A percentile compares a stretch with the other conserved stretches of the same genome.
These are phyloP conservation scores for Tricholoma sp. DNA, from an alignment of 768 basidiomycete species.

Conservation along the genomic window DNA sequence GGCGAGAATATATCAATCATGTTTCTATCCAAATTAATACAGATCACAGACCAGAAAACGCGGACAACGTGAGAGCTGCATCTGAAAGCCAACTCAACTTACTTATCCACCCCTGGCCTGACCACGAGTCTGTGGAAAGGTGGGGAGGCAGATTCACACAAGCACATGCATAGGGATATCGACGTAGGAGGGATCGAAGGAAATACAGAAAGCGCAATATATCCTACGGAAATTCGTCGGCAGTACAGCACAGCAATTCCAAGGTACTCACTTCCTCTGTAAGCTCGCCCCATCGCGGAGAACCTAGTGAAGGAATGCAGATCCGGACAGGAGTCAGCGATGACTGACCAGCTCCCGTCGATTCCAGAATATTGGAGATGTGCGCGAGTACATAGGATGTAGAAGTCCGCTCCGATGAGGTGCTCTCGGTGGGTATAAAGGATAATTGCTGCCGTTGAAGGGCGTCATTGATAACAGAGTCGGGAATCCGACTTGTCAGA, in stretches of 20 bases:
- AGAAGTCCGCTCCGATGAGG: conserved; percentile 6
- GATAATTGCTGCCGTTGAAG: conserved; percentile 33
- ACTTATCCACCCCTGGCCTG: conserved; percentile 65
- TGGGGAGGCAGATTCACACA: conserved; percentile 64
- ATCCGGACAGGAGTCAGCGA: conserved; percentile 42
- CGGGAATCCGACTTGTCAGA: conserved; percentile 58
- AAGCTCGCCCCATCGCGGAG: conserved; percentile 66
- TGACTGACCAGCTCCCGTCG: conserved; percentile 14
- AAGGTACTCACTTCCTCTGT: conserved; percentile 41
- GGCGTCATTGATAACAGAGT: conserved; percentile 41
- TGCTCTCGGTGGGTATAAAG: conserved; percentile 9
- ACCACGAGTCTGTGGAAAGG: conserved; percentile 53
- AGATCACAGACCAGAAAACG: conserved; percentile 61
- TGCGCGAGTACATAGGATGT: conserved; percentile 19
- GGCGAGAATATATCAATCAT: neutral
- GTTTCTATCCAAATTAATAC: neutral
- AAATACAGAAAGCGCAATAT: conserved; percentile 68
- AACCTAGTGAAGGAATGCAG: conserved; percentile 59
- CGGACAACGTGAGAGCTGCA: conserved; percentile 63
- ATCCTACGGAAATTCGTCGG: conserved; percentile 36
- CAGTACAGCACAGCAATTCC: neutral
- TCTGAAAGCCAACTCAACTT: conserved; percentile 80
- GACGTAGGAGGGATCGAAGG: conserved; percentile 57
- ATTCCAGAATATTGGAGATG: conserved; percentile 26
- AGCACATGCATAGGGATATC: conserved; percentile 56